Base-by-base conservation (phyloP, 1,284 basidiomycete genomes). In the Ceratobasidium sp. region DNA sequence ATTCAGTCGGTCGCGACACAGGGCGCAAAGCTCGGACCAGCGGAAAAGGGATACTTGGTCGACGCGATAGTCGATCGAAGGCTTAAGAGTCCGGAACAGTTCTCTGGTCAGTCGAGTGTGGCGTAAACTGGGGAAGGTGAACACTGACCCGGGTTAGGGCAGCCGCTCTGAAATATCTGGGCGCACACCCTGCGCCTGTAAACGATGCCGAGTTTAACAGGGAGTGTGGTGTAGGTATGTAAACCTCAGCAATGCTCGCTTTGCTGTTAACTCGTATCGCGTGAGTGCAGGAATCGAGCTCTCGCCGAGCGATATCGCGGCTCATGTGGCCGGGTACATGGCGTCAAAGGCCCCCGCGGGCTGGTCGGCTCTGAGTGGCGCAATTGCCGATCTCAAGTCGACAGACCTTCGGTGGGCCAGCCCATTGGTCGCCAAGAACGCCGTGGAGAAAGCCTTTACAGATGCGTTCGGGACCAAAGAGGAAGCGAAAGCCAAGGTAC, bases 361-460 rank as follows among this genome's bases (percentile, higher is more conserved):
- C 48, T 98, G 96, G 96, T 82, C 86, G 1, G 89, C 86, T 79
- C 86, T 96, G 34, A 90, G 92, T 46, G 84, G 88, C 27, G 86
- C 87, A 34, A 88, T 95, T 75, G 89, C 88, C n/a, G 87, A 87
- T 1, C 85, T 95, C 74, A 95, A 92, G 83, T 84, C 86, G 0
- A 87, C 91, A 16, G 88, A 89, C 56, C 83, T 98, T 59, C 90
- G 93, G 77, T 99, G 97, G 97, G 96, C 94, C 4, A 92, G 87
- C 80, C 89, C 94, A 0, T 86, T 95, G 5, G 96, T 98, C 64
- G 85, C 98, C 75, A 98, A 98, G 85, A 91, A 88, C 54, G 87
- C 92, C 0, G 91, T 95, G 1, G 97, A 99, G 81, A 86, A 86
- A 22, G 86, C 88, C 7, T 96, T 98, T 78, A 84, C 85, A 0